Evolutionary conservation across 225 moss, liverwort and hornwort species (phyloP).

Genomic region (Pleurozium schreberi): DNA sequence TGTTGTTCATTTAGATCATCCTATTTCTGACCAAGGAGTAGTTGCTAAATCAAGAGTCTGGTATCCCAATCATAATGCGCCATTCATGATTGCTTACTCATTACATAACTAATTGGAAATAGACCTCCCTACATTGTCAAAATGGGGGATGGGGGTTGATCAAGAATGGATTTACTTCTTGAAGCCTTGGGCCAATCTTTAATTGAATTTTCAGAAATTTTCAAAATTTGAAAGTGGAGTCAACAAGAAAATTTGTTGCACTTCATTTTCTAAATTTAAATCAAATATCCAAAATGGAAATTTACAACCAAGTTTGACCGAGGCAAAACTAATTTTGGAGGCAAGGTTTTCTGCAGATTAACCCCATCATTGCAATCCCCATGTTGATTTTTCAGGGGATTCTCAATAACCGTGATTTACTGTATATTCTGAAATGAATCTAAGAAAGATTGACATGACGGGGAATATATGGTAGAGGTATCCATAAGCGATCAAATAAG

Average conservation of each 20-base stretch:
- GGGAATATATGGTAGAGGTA: no score
- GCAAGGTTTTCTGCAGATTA: accelerated
- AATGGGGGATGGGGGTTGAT: no score
- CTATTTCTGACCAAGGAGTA: no score
- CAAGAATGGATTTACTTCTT: no score
- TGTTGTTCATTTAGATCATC: no score
- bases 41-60: no score
- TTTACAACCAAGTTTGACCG: not conserved
- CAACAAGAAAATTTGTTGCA: not conserved
- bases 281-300: not conserved
- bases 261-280: not conserved
- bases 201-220: not conserved
- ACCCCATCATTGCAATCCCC: accelerated
- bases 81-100: no score
- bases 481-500: no score
- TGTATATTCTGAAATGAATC: not conserved
- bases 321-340: not conserved
- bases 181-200: not conserved
- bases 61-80: no score
- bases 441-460: not conserved
- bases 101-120: no score
- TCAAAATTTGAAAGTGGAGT: not conserved
- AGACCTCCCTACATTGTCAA: no score
- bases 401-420: no score
- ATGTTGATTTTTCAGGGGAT: not conserved